Evolutionary conservation across 805 yeast species (phyloP).

Genomic region (Candida multigemmis): DNA sequence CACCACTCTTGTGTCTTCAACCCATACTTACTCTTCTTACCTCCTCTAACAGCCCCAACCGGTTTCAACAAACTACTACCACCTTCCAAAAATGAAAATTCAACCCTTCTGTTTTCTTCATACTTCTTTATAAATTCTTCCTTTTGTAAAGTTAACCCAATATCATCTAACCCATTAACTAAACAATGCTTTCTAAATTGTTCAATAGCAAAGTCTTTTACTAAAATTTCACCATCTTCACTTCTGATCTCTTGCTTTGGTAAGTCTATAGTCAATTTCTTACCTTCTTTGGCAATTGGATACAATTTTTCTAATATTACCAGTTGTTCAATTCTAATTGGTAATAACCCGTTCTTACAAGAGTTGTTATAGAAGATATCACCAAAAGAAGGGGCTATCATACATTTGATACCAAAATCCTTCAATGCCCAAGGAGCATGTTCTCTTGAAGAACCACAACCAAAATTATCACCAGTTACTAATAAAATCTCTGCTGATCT

Average conservation of each 20-base stretch:
- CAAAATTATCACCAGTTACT: constrained; percentile 94
- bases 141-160: constrained; percentile 89
- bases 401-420: constrained; percentile 92
- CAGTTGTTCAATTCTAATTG: constrained; percentile 82
- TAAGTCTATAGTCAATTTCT: constrained; percentile 68
- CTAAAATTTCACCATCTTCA: constrained; percentile 50
- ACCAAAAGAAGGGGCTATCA: constrained; percentile 97
- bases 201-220: constrained; percentile 81
- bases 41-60: constrained; percentile 49
- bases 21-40: constrained; percentile 62
- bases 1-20: constrained; percentile 71
- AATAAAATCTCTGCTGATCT: constrained; percentile 72
- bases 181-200: constrained; percentile 91
- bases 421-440: constrained; percentile 99
- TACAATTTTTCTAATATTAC: constrained; percentile 61
- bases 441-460: constrained; percentile 98
- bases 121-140: constrained; percentile 66
- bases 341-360: constrained; percentile 89
- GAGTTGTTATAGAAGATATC: constrained; percentile 97
- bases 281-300: constrained; percentile 74
- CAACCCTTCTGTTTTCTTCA: constrained; percentile 68
- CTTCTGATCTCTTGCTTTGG: constrained; percentile 76
- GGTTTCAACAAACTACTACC: constrained; percentile 67
- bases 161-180: constrained; percentile 92
- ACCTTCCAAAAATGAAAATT: constrained; percentile 88